These are phyloP conservation scores for Candida ulmi DNA, from an alignment of 805 yeast species.

Conservation along the genomic window DNA sequence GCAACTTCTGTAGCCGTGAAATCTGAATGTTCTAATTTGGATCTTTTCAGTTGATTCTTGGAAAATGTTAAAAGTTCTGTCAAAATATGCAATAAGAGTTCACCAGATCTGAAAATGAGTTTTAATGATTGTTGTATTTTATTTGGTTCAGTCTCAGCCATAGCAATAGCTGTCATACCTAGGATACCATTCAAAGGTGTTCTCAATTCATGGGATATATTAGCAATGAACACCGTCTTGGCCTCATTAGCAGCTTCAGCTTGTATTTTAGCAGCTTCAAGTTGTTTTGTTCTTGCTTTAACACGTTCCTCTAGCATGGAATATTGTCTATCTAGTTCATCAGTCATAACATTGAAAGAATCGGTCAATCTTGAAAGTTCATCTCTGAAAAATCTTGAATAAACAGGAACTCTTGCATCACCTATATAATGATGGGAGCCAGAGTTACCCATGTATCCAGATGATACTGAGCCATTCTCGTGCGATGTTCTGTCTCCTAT, in stretches of 20 bases:
- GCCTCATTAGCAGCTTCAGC: constrained; percentile 97
- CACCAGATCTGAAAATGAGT: constrained; percentile 87
- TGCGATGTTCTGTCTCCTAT: constrained; percentile 1
- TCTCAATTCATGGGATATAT: constrained; percentile 88
- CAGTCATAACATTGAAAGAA: constrained; percentile 88
- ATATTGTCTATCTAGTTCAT: constrained; percentile 80
- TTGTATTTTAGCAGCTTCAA: constrained; percentile 80
- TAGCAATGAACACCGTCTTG: constrained; percentile 88
- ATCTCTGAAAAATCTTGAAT: constrained; percentile 57
- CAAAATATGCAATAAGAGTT: constrained; percentile 77
- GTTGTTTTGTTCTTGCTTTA: constrained; percentile 74
- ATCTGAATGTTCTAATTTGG: constrained; percentile 77
- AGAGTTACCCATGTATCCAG: constrained; percentile 5
- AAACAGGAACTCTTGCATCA: constrained; percentile 38
- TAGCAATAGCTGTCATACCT: constrained; percentile 91
- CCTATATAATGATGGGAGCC: constrained; percentile 23
- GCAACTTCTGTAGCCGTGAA: constrained; percentile 79
- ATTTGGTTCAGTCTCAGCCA: constrained; percentile 71
- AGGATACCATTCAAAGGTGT: constrained; percentile 95
- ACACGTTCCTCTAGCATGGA: constrained; percentile 85
- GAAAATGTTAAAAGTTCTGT: constrained; percentile 89
- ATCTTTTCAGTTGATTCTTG: constrained; percentile 81
- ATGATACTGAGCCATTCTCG: constrained; percentile 13
- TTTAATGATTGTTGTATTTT: constrained; percentile 72
- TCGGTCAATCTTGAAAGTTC: constrained; percentile 85